Percentiles rank a stretch among this genome's conserved stretches.
phyloP scores from a whole-genome alignment of 768 basidiomycete genomes.

The Xerocomellus amylosporus region DNA sequence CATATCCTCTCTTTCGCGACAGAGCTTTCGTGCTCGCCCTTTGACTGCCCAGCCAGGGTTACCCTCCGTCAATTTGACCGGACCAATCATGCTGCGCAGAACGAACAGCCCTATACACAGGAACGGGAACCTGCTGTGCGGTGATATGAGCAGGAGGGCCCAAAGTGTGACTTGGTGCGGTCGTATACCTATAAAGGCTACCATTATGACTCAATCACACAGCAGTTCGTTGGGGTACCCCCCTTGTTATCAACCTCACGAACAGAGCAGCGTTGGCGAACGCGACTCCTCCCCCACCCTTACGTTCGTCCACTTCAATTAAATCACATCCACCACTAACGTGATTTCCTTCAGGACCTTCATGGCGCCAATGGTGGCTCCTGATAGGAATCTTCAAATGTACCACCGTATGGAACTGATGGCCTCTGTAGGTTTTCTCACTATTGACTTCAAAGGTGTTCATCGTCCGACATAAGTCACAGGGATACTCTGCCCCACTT shows the following conservation, averaged over 20 bases:
- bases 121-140: conserved; percentile 18
- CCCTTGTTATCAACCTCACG: neutral
- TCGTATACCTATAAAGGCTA: conserved; percentile 12
- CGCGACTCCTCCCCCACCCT: neutral
- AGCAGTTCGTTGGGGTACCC: conserved; percentile 1
- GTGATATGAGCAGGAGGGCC: neutral
- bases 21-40: neutral
- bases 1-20: neutral
- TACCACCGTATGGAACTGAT: neutral
- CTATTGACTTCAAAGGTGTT: neutral
- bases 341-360: conserved; percentile 2
- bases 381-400: neutral
- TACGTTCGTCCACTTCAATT: conserved; percentile 9
- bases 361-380: neutral
- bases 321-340: neutral
- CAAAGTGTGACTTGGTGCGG: conserved; percentile 12
- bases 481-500: conserved; percentile 10
- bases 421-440: conserved; percentile 7
- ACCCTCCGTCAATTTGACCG: neutral
- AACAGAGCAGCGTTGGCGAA: neutral
- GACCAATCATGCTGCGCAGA: neutral
- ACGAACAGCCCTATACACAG: conserved; percentile 22
- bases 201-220: conserved; percentile 9
- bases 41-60: neutral
- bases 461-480: neutral